phyloP scores from a whole-genome alignment of 805 yeast genomes.

The Scheffersomyces coipomensis region DNA sequence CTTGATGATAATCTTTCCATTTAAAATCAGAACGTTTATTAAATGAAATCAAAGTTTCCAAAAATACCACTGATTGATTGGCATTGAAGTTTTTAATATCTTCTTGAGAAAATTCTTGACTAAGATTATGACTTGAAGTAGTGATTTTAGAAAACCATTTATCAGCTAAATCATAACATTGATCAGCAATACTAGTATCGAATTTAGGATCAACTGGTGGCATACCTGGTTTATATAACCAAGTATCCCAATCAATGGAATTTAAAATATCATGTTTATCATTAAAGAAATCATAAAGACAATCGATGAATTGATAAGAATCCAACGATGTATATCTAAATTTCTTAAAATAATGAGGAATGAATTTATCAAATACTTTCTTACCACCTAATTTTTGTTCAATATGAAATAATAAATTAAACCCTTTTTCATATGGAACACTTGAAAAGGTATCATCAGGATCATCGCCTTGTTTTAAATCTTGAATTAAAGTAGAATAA shows the following conservation, averaged over 20 bases:
- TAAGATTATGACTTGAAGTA: slow-evolving; percentile 10
- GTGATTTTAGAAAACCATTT: slow-evolving; percentile 55
- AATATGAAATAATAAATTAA: slow-evolving; percentile 69
- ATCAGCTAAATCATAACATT: slow-evolving; percentile 63
- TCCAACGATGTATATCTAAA: slow-evolving; percentile 74
- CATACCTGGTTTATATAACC: slow-evolving; percentile 82
- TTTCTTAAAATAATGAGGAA: slow-evolving; percentile 70
- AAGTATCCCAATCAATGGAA: slow-evolving; percentile 77
- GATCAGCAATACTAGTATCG: slow-evolving; percentile 74
- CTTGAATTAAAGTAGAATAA: slow-evolving; percentile 66
- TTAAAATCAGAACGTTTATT: slow-evolving; percentile 39
- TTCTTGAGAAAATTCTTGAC: slow-evolving; percentile 32
- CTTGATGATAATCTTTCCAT: slow-evolving; percentile 35
- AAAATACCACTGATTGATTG: slow-evolving; percentile 75
- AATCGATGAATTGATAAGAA: slow-evolving; percentile 75
- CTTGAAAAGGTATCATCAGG: slow-evolving; percentile 89
- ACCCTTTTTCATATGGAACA: slow-evolving; percentile 92
- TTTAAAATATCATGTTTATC: slow-evolving; percentile 55
- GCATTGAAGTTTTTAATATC: slow-evolving; percentile 65
- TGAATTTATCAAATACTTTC: slow-evolving; percentile 70
- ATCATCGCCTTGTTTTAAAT: slow-evolving; percentile 66
- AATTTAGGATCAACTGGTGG: slow-evolving; percentile 81
- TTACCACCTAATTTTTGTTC: slow-evolving; percentile 69
- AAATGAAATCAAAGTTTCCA: slow-evolving; percentile 61
- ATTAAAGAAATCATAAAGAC: slow-evolving; percentile 64